Conservation (phyloP, 768 basidiomycete genomes). For the Goffeauzyma gilvescens region DNA sequence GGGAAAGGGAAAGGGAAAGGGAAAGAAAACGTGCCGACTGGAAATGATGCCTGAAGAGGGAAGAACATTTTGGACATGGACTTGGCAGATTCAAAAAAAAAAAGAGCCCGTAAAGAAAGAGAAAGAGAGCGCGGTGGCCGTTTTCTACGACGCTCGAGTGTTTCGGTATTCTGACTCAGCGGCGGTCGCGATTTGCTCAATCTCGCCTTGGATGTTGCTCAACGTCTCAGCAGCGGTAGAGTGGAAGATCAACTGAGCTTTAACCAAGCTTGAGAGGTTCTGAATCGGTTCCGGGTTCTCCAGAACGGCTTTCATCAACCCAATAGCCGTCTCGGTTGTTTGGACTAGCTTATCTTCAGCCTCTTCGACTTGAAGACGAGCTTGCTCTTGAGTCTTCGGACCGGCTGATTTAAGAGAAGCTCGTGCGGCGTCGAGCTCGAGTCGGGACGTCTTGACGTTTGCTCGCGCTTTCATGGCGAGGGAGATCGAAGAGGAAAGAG, state of each 20-base stretch:
- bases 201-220: conserved; percentile 58
- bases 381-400: conserved; percentile 73
- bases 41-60: too few relatives aligned
- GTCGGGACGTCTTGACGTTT: conserved; percentile 38
- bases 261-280: conserved; percentile 76
- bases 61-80: too few relatives aligned
- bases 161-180: conserved; percentile 86
- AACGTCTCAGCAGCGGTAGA: conserved; percentile 32
- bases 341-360: conserved; percentile 76
- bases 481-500: conserved; percentile 58
- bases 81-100: too few relatives aligned
- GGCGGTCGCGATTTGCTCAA: conserved; percentile 78
- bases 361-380: conserved; percentile 50
- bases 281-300: conserved; percentile 95
- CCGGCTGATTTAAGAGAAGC: conserved; percentile 34
- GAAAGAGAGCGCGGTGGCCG: too few relatives aligned
- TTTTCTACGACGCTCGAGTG: conserved; percentile 24
- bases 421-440: conserved; percentile 68
- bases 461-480: conserved; percentile 70
- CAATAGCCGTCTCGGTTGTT: conserved; percentile 92
- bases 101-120: too few relatives aligned
- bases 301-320: conserved; percentile 91
- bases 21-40: too few relatives aligned
- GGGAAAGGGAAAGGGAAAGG: too few relatives aligned
- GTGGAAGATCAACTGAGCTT: conserved; percentile 47